phyloP scores from a whole-genome alignment of 768 basidiomycete genomes.

The Daedaleopsis sinensis region DNA sequence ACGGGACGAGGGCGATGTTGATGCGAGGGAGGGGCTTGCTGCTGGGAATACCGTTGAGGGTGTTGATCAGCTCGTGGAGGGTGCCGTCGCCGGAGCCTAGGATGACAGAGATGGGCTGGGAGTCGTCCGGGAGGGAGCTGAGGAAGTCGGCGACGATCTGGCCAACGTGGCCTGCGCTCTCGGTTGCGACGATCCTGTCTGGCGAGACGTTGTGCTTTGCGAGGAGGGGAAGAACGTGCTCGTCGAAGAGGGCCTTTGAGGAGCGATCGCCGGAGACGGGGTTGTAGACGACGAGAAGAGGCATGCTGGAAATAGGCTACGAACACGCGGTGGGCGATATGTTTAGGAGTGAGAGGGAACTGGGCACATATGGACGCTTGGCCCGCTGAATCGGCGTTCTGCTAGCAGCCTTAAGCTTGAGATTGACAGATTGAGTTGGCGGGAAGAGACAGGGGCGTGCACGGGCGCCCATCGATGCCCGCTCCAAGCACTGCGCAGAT shows the following conservation, averaged over 20 bases:
- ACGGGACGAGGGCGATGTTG: conserved; percentile 60
- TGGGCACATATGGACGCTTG: too few species aligned
- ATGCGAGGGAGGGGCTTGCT: conserved; percentile 28
- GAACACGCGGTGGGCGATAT: neutral
- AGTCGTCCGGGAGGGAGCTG: conserved; percentile 18
- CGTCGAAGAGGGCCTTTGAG: conserved; percentile 57
- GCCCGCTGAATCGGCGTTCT: too few species aligned
- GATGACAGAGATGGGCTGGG: conserved; percentile 47
- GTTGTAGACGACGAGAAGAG: conserved; percentile 71
- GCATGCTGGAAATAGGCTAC: conserved; percentile 30
- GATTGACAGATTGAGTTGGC: neutral
- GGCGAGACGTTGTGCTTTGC: conserved; percentile 39
- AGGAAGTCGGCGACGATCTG: conserved; percentile 46
- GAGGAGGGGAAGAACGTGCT: conserved; percentile 69
- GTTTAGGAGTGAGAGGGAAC: neutral
- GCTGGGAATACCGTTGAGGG: conserved; percentile 35
- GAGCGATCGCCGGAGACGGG: conserved; percentile 68
- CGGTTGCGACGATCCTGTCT: conserved; percentile 50
- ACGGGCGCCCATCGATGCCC: neutral
- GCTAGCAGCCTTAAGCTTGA: too few species aligned
- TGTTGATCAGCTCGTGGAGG: conserved; percentile 83
- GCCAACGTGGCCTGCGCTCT: conserved; percentile 58
- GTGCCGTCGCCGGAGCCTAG: conserved; percentile 92
- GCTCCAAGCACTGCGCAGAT: neutral
- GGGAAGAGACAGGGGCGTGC: neutral